A percentile compares a stretch with the other conserved stretches of the same genome.
Evolutionary conservation across 1,284 basidiomycete species (phyloP).

Genomic region (Heterobasidion parviporum): DNA sequence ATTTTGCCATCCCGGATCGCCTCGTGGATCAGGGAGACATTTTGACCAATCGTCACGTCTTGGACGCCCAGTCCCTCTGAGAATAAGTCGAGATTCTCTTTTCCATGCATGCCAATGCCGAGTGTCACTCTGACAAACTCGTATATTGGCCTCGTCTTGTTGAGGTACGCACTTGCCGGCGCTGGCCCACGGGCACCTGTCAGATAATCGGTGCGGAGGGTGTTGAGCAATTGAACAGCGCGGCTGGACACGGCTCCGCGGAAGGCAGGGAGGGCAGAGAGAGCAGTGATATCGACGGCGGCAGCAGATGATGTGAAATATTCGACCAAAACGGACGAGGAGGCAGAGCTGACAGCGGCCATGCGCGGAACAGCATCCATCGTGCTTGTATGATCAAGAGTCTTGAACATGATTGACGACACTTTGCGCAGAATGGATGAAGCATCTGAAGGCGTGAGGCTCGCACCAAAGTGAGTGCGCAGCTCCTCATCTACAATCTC

Average conservation of each 20-base stretch:
- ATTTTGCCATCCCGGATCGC: constrained; percentile 69
- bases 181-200: constrained; percentile 43
- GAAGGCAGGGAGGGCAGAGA: constrained; percentile 37
- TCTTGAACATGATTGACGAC: constrained; percentile 33
- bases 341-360: constrained; percentile 55
- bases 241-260: constrained; percentile 38
- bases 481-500: constrained; percentile 47
- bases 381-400: constrained; percentile 58
- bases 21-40: constrained; percentile 64
- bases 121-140: constrained; percentile 61
- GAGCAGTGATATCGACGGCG: constrained; percentile 16
- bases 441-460: constrained; percentile 26
- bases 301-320: constrained; percentile 33
- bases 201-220: constrained; percentile 46
- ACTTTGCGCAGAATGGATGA: constrained; percentile 26
- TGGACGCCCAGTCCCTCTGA: constrained; percentile 46
- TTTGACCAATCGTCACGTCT: constrained; percentile 57
- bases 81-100: constrained; percentile 55
- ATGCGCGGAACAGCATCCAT: constrained; percentile 65
- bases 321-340: constrained; percentile 53
- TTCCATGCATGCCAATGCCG: constrained; percentile 67
- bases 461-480: constrained; percentile 32
- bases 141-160: constrained; percentile 59
- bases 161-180: constrained; percentile 55
- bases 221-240: constrained; percentile 35